Conservation (phyloP, 768 basidiomycete genomes). For the Candolleomyces aberdarensis region DNA sequence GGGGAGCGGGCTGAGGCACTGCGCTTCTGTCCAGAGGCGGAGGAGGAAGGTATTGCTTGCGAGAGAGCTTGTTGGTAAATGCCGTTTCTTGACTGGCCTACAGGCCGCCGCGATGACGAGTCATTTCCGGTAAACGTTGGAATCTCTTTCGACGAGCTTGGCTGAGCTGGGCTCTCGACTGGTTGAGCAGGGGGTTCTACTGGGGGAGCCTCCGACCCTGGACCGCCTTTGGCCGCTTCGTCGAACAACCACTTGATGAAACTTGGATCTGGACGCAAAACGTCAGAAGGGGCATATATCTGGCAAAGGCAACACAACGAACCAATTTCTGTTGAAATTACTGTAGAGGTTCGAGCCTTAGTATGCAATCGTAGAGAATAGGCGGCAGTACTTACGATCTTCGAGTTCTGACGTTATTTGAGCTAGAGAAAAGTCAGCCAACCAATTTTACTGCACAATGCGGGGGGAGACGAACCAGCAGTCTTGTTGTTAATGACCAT, state of each 20-base stretch:
- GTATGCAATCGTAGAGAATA: slow-evolving; percentile 4
- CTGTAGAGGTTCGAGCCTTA: slow-evolving; percentile 11
- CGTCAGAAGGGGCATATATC: slow-evolving; percentile 8
- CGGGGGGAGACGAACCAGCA: slow-evolving; percentile 44
- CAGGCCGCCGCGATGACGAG: slow-evolving; percentile 42
- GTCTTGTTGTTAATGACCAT: slow-evolving; percentile 95
- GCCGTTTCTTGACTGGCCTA: slow-evolving; percentile 49
- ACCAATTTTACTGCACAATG: slow-evolving; percentile 12
- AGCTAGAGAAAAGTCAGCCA: slow-evolving; percentile 36
- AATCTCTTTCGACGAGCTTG: slow-evolving; percentile 26
- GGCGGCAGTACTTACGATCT: slow-evolving; percentile 53
- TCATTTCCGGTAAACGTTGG: slow-evolving; percentile 26
- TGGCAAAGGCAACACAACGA: slow-evolving; percentile 15
- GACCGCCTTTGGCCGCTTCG: slow-evolving; percentile 70
- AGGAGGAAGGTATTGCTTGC: slow-evolving; percentile 53
- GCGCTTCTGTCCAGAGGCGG: slow-evolving; percentile 52
- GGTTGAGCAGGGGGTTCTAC: slow-evolving; percentile 34
- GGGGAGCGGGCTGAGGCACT: slow-evolving; percentile 66
- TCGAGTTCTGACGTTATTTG: slow-evolving; percentile 88
- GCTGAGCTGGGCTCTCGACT: slow-evolving; percentile 19
- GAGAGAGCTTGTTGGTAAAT: slow-evolving; percentile 76
- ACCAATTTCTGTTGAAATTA: slow-evolving; percentile 57
- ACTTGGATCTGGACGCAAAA: slow-evolving; percentile 51
- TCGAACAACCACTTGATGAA: slow-evolving; percentile 90
- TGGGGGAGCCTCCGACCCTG: slow-evolving; percentile 44